phyloP scores from a whole-genome alignment of 2,329 filamentous ascomycete species.

The Periconia sp. region DNA sequence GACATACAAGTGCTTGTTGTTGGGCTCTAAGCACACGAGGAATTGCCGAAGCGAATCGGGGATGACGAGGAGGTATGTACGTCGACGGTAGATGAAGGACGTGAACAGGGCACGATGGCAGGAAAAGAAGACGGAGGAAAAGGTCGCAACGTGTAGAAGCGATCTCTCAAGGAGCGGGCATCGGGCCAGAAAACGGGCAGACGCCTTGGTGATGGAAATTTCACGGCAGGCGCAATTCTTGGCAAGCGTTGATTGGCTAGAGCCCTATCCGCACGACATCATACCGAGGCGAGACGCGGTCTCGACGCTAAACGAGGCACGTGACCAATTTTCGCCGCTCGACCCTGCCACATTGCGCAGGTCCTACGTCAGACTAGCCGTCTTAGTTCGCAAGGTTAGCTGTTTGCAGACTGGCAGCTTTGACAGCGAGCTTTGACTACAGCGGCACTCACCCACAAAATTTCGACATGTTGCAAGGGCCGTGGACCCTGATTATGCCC shows the following conservation, averaged over 20 bases:
- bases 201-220: constrained; percentile 3
- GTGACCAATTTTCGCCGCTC: no score
- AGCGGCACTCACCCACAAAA: not conserved
- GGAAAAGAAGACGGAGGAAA: not conserved
- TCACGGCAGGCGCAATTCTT: not conserved
- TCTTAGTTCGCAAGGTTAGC: not conserved
- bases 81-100: no score
- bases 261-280: not conserved
- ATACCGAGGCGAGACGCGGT: not conserved
- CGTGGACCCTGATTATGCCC: not conserved
- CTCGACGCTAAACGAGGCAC: not conserved
- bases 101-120: not conserved
- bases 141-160: not conserved
- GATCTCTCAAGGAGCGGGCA: not conserved
- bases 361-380: not conserved
- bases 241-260: not conserved
- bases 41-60: not conserved
- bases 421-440: not conserved
- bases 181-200: not conserved
- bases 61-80: not conserved
- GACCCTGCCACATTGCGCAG: no score
- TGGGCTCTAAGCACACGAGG: not conserved
- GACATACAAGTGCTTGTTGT: no score
- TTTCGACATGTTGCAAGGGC: not conserved
- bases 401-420: not conserved